phyloP scores from a whole-genome alignment of 441 rosid genomes.

The Populus hybrid region DNA sequence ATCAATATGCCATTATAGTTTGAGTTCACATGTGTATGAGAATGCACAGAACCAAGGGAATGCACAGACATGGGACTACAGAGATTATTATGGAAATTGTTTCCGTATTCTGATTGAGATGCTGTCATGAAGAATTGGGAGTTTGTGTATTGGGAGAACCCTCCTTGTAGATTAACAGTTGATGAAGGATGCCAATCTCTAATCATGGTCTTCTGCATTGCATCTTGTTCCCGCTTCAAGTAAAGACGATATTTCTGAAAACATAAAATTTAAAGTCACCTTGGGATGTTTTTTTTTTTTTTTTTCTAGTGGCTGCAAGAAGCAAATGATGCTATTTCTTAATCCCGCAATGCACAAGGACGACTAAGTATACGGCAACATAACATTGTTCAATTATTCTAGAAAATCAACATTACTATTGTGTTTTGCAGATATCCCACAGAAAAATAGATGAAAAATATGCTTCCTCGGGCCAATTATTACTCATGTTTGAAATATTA shows the following conservation, averaged over 20 bases:
- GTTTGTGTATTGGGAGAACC: constrained; percentile 3
- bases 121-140: background rate
- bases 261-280: background rate
- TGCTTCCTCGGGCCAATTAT: background rate
- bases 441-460: background rate
- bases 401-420: background rate
- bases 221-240: constrained; percentile 30
- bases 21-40: constrained; percentile 3
- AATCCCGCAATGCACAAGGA: background rate
- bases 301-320: background rate
- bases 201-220: constrained; percentile 13
- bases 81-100: constrained; percentile 14
- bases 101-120: constrained; percentile 5
- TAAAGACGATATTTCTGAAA: constrained; percentile 38
- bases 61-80: background rate
- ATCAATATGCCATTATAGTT: constrained; percentile 3
- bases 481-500: background rate
- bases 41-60: constrained; percentile 6
- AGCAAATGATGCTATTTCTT: background rate
- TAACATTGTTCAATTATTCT: background rate
- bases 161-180: constrained; percentile 12
- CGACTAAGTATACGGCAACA: background rate
- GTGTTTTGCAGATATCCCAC: background rate
- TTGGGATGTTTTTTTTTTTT: too few species aligned
- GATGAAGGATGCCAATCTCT: constrained; percentile 12